Conservation (phyloP, 176 grass and related monocot species). For the Triticum aestivum region DNA sequence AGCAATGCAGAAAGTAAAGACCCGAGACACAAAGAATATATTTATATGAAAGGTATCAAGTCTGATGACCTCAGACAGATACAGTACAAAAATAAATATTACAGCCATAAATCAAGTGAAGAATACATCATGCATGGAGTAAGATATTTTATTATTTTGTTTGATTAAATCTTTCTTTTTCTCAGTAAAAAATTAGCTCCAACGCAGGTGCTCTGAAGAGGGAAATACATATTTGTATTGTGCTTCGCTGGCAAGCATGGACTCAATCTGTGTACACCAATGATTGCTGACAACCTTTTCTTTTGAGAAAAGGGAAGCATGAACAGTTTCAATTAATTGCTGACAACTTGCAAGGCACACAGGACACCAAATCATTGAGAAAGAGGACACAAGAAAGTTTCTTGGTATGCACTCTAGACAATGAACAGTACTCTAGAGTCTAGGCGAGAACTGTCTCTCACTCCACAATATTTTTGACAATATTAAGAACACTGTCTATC, state of each 20-base stretch:
- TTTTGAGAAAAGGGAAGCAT: not conserved
- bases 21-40: not conserved
- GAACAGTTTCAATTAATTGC: slow-evolving; percentile 14
- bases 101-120: not conserved
- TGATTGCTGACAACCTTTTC: slow-evolving; percentile 8
- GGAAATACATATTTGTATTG: not conserved
- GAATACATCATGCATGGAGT: not conserved
- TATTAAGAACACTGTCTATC: not conserved
- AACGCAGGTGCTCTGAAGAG: not conserved
- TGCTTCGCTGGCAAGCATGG: slow-evolving; percentile 1
- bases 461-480: not conserved
- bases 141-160: not conserved
- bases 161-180: not conserved
- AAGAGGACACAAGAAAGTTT: not conserved
- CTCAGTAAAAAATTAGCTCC: not conserved
- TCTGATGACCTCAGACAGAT: not conserved
- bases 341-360: not conserved
- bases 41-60: not conserved
- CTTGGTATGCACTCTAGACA: slow-evolving; percentile 24
- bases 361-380: slow-evolving; percentile 22
- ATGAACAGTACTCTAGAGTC: not conserved
- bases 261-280: not conserved
- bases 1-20: not conserved
- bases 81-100: not conserved
- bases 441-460: not conserved